A percentile compares a stretch with the other conserved stretches of the same genome.
Evolutionary conservation across 345 rosid genomes (phyloP).

Genomic region (Camelina neglecta): DNA sequence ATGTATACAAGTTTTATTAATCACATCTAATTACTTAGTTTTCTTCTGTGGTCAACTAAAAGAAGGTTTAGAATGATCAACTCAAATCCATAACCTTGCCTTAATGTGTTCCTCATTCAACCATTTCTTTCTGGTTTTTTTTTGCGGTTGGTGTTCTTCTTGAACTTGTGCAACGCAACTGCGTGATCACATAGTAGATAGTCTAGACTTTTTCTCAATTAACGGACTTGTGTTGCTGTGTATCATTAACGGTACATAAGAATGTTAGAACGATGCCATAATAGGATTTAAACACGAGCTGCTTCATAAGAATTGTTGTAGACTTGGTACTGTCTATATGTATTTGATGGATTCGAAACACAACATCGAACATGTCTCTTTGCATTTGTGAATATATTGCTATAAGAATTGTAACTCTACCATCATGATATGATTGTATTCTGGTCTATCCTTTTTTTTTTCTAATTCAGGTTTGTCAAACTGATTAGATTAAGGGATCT

Average conservation of each 20-base stretch:
- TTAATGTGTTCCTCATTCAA: not conserved
- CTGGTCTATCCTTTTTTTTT: not conserved
- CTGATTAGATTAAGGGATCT: not conserved
- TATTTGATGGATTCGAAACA: constrained; percentile 11
- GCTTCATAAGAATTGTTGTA: constrained; percentile 21
- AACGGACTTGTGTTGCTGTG: constrained; percentile 2
- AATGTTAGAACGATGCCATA: constrained; percentile 2
- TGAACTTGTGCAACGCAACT: not conserved
- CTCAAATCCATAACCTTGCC: not conserved
- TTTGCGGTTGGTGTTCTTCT: not conserved
- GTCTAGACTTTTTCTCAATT: constrained; percentile 5
- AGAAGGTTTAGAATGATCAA: constrained; percentile 59
- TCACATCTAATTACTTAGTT: no score
- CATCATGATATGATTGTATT: not conserved
- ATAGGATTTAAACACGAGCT: not conserved
- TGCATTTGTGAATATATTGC: constrained; percentile 29
- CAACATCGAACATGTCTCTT: not conserved
- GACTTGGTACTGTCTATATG: constrained; percentile 27
- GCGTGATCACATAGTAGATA: not conserved
- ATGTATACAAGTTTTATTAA: no score
- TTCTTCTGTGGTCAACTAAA: not conserved
- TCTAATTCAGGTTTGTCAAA: not conserved
- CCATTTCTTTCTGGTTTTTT: not conserved
- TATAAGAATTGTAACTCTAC: not conserved
- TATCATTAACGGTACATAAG: constrained; percentile 66